These are phyloP conservation scores for Epichloe festucae DNA, from an alignment of 2,329 filamentous ascomycete genomes.

Conservation along the genomic window DNA sequence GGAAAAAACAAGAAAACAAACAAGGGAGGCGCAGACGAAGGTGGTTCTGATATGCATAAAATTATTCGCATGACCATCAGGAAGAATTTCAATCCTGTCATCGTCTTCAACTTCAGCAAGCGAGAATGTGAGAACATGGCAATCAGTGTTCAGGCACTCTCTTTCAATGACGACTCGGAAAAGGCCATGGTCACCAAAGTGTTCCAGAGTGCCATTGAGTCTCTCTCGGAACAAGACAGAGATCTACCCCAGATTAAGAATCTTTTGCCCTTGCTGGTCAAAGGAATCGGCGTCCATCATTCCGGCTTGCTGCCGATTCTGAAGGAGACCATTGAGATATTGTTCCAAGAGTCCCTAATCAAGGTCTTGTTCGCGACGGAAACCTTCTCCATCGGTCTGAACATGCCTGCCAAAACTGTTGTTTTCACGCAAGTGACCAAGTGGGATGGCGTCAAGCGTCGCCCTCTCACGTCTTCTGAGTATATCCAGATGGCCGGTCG, in stretches of 20 bases:
- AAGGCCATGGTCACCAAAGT: conserved; percentile 90
- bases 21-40: conserved; percentile 67
- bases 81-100: conserved; percentile 94
- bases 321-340: conserved; percentile 96
- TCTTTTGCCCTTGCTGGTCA: conserved; percentile 74
- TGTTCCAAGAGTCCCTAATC: conserved; percentile 96
- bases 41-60: conserved; percentile 81
- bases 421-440: conserved; percentile 97
- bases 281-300: conserved; percentile 94
- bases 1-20: conserved; percentile 87
- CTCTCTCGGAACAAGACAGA: conserved; percentile 82
- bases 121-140: conserved; percentile 88
- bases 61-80: conserved; percentile 98
- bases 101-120: conserved; percentile 99
- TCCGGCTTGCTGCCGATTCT: conserved; percentile 88
- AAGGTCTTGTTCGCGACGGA: conserved; percentile 97
- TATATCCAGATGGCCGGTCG: conserved; percentile 99
- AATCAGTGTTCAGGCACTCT: conserved; percentile 70
- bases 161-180: conserved; percentile 94
- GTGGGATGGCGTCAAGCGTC: conserved; percentile 69
- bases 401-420: conserved; percentile 98
- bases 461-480: conserved; percentile 85
- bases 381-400: conserved; percentile 95
- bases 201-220: conserved; percentile 85
- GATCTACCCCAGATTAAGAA: conserved; percentile 81